phyloP scores from a whole-genome alignment of 345 rosid genomes.

The Boechera stricta region DNA sequence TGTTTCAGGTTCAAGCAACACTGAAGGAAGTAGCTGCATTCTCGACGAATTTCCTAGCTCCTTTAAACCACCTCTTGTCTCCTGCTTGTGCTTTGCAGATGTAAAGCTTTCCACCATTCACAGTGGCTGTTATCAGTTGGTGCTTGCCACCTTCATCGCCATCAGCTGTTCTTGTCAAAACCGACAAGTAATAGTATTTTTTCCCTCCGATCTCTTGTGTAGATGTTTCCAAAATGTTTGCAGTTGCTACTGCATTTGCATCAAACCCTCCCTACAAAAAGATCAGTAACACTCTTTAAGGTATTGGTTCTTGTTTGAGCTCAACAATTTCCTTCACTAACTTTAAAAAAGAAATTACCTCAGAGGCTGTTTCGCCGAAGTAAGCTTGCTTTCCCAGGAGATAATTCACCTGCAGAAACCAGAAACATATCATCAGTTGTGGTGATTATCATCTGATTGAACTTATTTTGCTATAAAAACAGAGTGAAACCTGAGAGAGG shows the following conservation, averaged over 20 bases:
- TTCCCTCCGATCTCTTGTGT: constrained; percentile 53
- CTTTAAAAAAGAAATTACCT: constrained; percentile 51
- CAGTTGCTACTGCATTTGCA: constrained; percentile 68
- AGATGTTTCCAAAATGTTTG: constrained; percentile 75
- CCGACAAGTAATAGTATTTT: constrained; percentile 65
- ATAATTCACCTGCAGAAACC: constrained; percentile 66
- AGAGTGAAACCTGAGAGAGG: constrained; percentile 58
- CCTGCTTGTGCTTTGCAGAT: constrained; percentile 97
- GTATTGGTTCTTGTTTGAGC: background rate
- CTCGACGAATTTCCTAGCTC: constrained; percentile 80
- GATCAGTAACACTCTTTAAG: constrained; percentile 1
- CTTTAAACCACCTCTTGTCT: constrained; percentile 99
- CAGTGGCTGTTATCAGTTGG: constrained; percentile 74
- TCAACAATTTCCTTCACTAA: background rate
- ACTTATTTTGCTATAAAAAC: background rate
- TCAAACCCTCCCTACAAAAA: constrained; percentile 81
- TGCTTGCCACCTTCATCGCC: constrained; percentile 99
- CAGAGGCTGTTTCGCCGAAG: constrained; percentile 68
- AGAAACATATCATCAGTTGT: constrained; percentile 7
- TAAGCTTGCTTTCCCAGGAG: constrained; percentile 90
- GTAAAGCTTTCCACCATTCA: constrained; percentile 77
- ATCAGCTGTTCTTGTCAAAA: constrained; percentile 94
- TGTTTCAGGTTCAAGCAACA: constrained; percentile 57
- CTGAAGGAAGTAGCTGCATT: constrained; percentile 73
- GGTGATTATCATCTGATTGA: constrained; percentile 8